Percentiles rank a stretch among this genome's conserved stretches.
phyloP scores from a whole-genome alignment of 768 basidiomycete species.

The Calocybe gangraenosa region DNA sequence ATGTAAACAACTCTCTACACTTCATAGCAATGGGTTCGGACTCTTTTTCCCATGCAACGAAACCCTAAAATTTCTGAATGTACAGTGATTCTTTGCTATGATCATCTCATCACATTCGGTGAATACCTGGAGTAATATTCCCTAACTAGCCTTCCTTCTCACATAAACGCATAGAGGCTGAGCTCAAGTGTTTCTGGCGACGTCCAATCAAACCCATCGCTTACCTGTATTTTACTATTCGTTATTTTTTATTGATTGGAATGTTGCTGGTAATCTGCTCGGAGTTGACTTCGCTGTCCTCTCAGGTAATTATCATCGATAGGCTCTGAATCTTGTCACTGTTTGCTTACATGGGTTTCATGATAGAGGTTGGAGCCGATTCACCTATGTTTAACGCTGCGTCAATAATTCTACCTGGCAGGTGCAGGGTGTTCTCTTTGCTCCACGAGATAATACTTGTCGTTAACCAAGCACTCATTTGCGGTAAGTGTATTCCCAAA shows the following conservation, averaged over 20 bases:
- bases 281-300: slow-evolving; percentile 25
- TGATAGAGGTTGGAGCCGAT: slow-evolving; percentile 13
- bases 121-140: too few relatives aligned
- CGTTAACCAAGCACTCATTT: slow-evolving; percentile 40
- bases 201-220: slow-evolving; percentile 33
- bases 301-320: slow-evolving; percentile 6
- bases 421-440: slow-evolving; percentile 34
- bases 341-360: too few relatives aligned
- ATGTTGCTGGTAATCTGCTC: slow-evolving; percentile 23
- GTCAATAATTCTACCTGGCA: slow-evolving; percentile 13
- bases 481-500: slow-evolving; percentile 29
- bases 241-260: slow-evolving; percentile 43
- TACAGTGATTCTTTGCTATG: slow-evolving; percentile 34
- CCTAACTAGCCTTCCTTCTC: too few relatives aligned
- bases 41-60: too few relatives aligned
- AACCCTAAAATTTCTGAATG: too few relatives aligned
- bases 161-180: slow-evolving; percentile 22
- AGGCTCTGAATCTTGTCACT: not conserved
- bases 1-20: too few relatives aligned
- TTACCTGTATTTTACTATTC: slow-evolving; percentile 44
- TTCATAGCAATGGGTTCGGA: too few relatives aligned
- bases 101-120: slow-evolving; percentile 19
- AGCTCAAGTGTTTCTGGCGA: slow-evolving; percentile 42
- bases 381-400: not conserved
- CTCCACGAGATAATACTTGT: slow-evolving; percentile 40